phyloP scores from a whole-genome alignment of 306 rosid species.

The Carpinus viminea region DNA sequence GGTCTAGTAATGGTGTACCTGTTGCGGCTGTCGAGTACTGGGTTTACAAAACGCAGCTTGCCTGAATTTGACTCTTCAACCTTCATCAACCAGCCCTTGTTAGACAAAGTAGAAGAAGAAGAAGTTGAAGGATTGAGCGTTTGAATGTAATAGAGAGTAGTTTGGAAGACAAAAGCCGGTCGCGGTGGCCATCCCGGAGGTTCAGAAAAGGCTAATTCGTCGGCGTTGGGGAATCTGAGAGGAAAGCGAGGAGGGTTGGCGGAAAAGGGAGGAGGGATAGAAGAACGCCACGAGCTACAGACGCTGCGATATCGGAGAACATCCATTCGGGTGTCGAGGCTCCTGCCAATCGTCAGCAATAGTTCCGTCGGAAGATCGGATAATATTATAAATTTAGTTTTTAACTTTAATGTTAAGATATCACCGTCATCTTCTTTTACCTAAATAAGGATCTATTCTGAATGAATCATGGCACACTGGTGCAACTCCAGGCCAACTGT shows the following conservation, averaged over 20 bases:
- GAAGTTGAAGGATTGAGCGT: constrained; percentile 18
- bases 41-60: constrained; percentile 32
- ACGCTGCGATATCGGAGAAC: constrained; percentile 44
- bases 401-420: no score
- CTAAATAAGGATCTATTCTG: no score
- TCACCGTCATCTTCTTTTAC: no score
- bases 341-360: constrained; percentile 28
- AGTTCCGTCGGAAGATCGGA: constrained; percentile 39
- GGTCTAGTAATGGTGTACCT: background rate
- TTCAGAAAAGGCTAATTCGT: background rate
- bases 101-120: background rate
- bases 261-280: constrained; percentile 19
- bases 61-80: constrained; percentile 29
- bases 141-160: constrained; percentile 37
- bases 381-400: no score
- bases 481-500: no score
- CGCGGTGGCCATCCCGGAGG: background rate
- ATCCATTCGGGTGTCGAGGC: constrained; percentile 27
- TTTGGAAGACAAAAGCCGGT: constrained; percentile 12
- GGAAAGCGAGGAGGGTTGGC: constrained; percentile 4
- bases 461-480: no score
- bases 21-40: constrained; percentile 32
- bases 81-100: constrained; percentile 43
- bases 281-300: constrained; percentile 44
- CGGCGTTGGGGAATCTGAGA: constrained; percentile 17